Base-by-base conservation (phyloP, 805 yeast genomes). In the Lachancea waltii region DNA sequence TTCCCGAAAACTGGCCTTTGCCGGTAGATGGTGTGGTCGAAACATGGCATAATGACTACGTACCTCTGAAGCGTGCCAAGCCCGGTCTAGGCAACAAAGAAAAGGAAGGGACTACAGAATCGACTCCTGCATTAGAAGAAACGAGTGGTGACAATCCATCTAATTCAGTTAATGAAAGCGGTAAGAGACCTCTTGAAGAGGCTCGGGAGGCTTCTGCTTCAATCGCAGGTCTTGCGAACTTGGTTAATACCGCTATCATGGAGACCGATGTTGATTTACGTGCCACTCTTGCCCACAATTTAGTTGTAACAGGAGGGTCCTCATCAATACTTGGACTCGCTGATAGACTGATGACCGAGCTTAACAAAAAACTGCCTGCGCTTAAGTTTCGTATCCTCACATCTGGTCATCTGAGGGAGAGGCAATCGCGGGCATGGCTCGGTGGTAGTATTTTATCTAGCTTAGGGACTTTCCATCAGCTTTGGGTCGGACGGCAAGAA, bases 401-500 rank as follows among this genome's bases (percentile, higher is more conserved):
- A 2, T 75, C 81, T 5, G 96, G 96, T 30, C 79, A 78, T 52
- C 60, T 80, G 4, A 70, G 70, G 40, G 96, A 89, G 62, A 73
- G 96, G 54, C 75, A 77, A 47, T 81, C 75, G 54, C 83, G 86
- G 43, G 70, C 90, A 6, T 89, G 96, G 95, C 73, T 89, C 35
- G 97, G 97, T 31, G 96, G 95, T 6, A 80, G 90, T 47, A 87
- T 89, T 26, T 65, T 89, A 40, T 78, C 95, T 5, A 80, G 92
- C 36, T 69, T 89, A 50, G 97, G 97, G 23, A 85, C 95, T 2
- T 89, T 89, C 70, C 97, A 89, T 60, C 97, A 89, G 61, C 66
- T 84, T 64, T 89, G 96, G 96, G 95, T 89, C 2, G 82, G 89
- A 29, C 80, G 78, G 53, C 76, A 75, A 47, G 97, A 89, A 60